Evolutionary conservation across 2,329 filamentous ascomycete genomes (phyloP), one percentile per base, ranked within the genome.

Genomic region (Allantophomopsis cytisporea): DNA sequence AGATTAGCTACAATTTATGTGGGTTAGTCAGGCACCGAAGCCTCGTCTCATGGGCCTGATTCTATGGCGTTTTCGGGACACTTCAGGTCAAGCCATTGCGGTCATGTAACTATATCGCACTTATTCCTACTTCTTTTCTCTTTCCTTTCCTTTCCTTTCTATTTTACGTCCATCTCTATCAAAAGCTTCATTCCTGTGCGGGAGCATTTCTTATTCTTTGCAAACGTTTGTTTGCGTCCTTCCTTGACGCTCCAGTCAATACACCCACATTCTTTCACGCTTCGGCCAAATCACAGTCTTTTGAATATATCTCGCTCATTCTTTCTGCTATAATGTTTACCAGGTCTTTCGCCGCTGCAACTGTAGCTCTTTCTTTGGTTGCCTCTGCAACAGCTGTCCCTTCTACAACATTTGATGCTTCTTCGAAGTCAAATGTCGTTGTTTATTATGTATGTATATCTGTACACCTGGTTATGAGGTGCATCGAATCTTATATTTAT

Each of bases 371-470:
- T 39, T 47, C 45, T 21, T 35, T 55, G 31, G 10, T 14, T 13
- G 43, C 34, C 13, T 36, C 34, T 30, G 35, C 47, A 38, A 45
- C 47, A 35, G 38, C 45, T n/a, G n/a, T n/a, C 31, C 33, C 43
- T 12, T 30, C 30, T 36, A 44, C 55, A 39, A 33, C 42, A 17
- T 62, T 61, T 43, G 49, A 54, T 40, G 45, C 52, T 21, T 45
- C 39, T 4, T 56, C 56, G 1, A 59, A 60, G 39, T 53, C 53
- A 32, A 65, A 65, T 44, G 52, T 65, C 28, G 62, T 54, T 7
- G 54, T 64, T 4, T 66, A 65, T 44, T 66, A 59, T 48, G 62
- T 64, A 54, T 41, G 51, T 14, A 31, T n/a, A 15, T 6, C n/a
- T 13, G 18, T 14, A 11, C 32, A 28, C 18, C 31, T 18, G 2